Base-by-base conservation (phyloP, 2,329 filamentous ascomycete species). In the Diaporthe helianthi region DNA sequence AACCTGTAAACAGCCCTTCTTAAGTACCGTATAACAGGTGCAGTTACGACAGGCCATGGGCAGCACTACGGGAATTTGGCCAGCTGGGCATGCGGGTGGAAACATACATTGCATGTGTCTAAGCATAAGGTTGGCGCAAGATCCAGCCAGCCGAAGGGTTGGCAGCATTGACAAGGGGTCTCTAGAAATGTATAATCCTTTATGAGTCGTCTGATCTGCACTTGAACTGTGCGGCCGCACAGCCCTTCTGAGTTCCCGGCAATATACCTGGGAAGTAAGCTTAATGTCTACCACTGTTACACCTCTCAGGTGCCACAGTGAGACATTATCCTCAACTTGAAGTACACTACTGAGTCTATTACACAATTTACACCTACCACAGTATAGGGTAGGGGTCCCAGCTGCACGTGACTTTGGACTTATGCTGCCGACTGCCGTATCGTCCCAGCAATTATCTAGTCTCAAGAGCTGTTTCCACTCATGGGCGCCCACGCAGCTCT, bases 271-370 rank as follows among this genome's bases (percentile, higher is more conserved):
- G n/a, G n/a, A n/a, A n/a, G n/a, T n/a, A 63, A 63, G 58, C 58
- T 47, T 63, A 63, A 63, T n/a, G n/a, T n/a, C n/a, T n/a, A 29
- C 36, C 58, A 63, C 58, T 36, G 58, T 63, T 49, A 63, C 58
- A 63, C 58, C 19, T 61, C 41, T 41, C 19, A 19, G 26, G 9
- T 47, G 55, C 38, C 58, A n/a, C n/a, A n/a, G n/a, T n/a, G n/a
- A n/a, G n/a, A n/a, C n/a, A n/a, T n/a, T n/a, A n/a, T n/a, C n/a
- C n/a, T n/a, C n/a, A n/a, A n/a, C n/a, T n/a, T n/a, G n/a, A n/a
- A n/a, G n/a, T n/a, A n/a, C n/a, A n/a, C n/a, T n/a, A n/a, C n/a
- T n/a, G n/a, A n/a, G n/a, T n/a, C n/a, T n/a, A n/a, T n/a, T n/a
- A n/a, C n/a, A n/a, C n/a, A n/a, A n/a, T n/a, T n/a, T n/a, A n/a